These are phyloP conservation scores for Aurantiochytrium sp. DNA, from an alignment of 108 stramenopile genomes.

Conservation along the genomic window DNA sequence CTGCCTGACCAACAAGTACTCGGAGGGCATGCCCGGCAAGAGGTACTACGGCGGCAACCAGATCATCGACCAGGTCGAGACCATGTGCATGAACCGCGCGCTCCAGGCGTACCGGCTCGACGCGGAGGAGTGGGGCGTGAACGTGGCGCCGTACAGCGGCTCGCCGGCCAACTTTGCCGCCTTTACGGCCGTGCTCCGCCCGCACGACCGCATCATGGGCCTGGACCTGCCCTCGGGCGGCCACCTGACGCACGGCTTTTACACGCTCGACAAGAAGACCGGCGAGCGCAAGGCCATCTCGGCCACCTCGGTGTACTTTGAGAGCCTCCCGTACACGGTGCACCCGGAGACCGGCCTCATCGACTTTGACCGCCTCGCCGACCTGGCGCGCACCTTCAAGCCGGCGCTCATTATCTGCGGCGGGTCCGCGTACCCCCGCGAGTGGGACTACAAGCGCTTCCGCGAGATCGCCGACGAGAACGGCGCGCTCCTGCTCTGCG, in stretches of 20 bases:
- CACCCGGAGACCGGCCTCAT: conserved; percentile 88
- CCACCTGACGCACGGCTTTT: conserved; percentile 97
- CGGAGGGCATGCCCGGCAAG: conserved; percentile 94
- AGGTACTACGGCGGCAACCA: conserved; percentile 97
- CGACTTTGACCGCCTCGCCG: conserved; percentile 85
- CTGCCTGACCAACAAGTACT: conserved; percentile 98
- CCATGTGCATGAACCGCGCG: conserved; percentile 87
- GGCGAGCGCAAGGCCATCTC: conserved; percentile 77
- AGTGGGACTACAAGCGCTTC: conserved; percentile 96
- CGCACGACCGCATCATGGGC: conserved; percentile 99
- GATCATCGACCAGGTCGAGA: conserved; percentile 68
- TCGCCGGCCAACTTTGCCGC: conserved; percentile 99
- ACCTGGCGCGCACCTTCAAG: conserved; percentile 90
- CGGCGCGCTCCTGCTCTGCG: conserved; percentile 93
- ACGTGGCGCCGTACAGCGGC: conserved; percentile 77
- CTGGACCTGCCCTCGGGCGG: conserved; percentile 97
- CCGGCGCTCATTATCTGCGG: conserved; percentile 96
- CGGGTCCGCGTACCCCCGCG: conserved; percentile 98
- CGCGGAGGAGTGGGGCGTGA: conserved; percentile 96
- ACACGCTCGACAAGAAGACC: conserved; percentile 98
- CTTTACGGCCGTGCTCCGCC: conserved; percentile 89
- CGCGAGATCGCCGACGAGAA: conserved; percentile 96
- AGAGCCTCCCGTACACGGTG: conserved; percentile 96
- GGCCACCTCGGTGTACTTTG: conserved; percentile 99
- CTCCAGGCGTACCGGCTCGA: conserved; percentile 89